These are phyloP conservation scores for Sapria himalayana DNA, from an alignment of 345 rosid genomes.

Conservation along the genomic window DNA sequence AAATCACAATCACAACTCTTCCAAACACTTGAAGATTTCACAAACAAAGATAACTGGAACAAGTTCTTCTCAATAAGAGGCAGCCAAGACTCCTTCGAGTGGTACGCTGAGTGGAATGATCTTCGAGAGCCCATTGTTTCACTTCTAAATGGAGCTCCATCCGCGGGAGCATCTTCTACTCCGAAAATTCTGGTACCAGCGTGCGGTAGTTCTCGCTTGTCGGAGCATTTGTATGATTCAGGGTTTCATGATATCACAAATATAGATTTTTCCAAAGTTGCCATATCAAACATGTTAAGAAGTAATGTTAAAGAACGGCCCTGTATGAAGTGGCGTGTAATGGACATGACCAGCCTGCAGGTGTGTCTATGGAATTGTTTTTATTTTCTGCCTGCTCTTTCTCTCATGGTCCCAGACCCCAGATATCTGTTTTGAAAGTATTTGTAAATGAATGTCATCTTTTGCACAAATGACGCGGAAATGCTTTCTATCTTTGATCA, in stretches of 20 bases:
- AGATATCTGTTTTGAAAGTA: too few relatives aligned
- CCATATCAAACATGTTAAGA: constrained; percentile 70
- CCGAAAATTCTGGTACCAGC: constrained; percentile 69
- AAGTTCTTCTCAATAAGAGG: constrained; percentile 77
- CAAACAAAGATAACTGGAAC: constrained; percentile 95
- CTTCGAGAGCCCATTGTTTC: constrained; percentile 40
- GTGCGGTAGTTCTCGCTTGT: constrained; percentile 69
- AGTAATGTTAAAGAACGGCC: constrained; percentile 65
- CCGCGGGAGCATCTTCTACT: constrained; percentile 9
- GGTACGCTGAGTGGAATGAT: constrained; percentile 96
- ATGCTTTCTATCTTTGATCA: too few relatives aligned
- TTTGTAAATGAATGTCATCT: too few relatives aligned
- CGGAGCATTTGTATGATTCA: constrained; percentile 70
- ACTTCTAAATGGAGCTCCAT: constrained; percentile 15
- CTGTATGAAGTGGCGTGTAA: constrained; percentile 69
- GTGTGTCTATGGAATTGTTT: constrained; percentile 7
- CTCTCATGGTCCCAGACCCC: too few relatives aligned
- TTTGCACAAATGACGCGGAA: too few relatives aligned
- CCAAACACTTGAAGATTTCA: constrained; percentile 62
- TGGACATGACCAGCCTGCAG: constrained; percentile 83
- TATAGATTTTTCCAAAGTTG: constrained; percentile 77
- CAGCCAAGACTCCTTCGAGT: constrained; percentile 64
- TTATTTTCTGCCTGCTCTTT: too few relatives aligned
- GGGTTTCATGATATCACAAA: constrained; percentile 56
- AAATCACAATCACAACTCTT: constrained; percentile 19